Conservation (phyloP, 140 eudicot genomes). For the Cichorium intybus region DNA sequence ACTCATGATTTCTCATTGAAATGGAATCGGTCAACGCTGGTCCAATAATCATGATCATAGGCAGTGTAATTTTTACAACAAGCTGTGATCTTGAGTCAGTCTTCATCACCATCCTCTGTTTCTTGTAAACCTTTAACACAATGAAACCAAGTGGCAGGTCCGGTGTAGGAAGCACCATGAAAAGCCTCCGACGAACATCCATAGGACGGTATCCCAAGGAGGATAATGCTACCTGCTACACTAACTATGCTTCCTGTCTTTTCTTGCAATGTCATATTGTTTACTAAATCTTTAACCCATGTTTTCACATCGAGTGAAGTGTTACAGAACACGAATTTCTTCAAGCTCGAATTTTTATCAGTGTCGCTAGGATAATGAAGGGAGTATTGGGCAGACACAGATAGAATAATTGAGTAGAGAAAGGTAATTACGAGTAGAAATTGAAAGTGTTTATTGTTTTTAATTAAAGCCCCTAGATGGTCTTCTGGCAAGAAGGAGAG, state of each 20-base stretch:
- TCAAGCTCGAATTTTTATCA: constrained; percentile 12
- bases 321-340: constrained; percentile 34
- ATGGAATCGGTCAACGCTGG: constrained; percentile 56
- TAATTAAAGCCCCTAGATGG: constrained; percentile 18
- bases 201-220: constrained; percentile 51
- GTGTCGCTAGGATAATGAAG: constrained; percentile 37
- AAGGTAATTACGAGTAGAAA: not conserved
- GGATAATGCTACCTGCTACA: constrained; percentile 32
- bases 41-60: constrained; percentile 86
- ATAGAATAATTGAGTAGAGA: not conserved
- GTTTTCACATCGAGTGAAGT: constrained; percentile 28
- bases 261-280: constrained; percentile 38
- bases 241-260: constrained; percentile 50
- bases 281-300: constrained; percentile 42
- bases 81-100: constrained; percentile 71
- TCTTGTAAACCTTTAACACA: constrained; percentile 78
- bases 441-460: not conserved
- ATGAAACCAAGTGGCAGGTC: constrained; percentile 38
- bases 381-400: constrained; percentile 1
- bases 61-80: constrained; percentile 93
- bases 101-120: constrained; percentile 48
- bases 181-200: constrained; percentile 83
- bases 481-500: not conserved
- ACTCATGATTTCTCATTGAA: too few species aligned
- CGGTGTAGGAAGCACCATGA: constrained; percentile 59